A percentile compares a stretch with the other conserved stretches of the same genome.
Evolutionary conservation across 148 eudicot species (phyloP).

Genomic region (Oxyria digyna): DNA sequence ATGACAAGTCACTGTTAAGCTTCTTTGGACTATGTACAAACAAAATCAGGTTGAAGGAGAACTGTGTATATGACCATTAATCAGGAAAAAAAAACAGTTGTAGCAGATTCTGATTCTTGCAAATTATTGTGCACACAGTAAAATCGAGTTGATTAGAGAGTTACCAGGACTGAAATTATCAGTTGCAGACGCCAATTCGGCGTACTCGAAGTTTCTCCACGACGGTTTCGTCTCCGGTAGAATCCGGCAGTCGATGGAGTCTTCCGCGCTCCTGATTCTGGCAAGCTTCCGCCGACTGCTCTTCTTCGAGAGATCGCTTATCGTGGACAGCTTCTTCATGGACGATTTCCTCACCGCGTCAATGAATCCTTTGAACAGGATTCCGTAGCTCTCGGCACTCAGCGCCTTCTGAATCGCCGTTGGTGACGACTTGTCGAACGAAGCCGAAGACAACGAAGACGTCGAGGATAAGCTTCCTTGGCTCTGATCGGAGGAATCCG

Average conservation of each 20-base stretch:
- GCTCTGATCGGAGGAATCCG: slow-evolving; percentile 11
- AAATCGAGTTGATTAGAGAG: neutral
- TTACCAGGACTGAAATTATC: slow-evolving; percentile 60
- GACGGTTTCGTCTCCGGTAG: slow-evolving; percentile 37
- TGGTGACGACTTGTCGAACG: slow-evolving; percentile 18
- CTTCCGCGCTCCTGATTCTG: slow-evolving; percentile 39
- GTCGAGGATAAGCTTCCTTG: slow-evolving; percentile 3
- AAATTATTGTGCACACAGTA: neutral
- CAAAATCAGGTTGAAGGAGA: neutral
- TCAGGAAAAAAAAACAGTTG: neutral
- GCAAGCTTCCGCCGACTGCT: slow-evolving; percentile 29
- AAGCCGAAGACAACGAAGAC: slow-evolving; percentile 5
- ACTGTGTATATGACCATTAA: neutral
- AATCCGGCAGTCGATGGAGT: slow-evolving; percentile 24
- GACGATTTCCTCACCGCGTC: slow-evolving; percentile 45
- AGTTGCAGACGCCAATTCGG: slow-evolving; percentile 64
- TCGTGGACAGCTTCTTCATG: slow-evolving; percentile 29
- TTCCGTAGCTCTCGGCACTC: slow-evolving; percentile 12
- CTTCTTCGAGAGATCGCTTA: slow-evolving; percentile 38
- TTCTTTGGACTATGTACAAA: neutral
- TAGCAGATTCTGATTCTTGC: neutral
- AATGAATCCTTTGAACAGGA: slow-evolving; percentile 38
- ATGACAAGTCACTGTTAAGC: neutral
- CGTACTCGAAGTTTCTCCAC: slow-evolving; percentile 62
- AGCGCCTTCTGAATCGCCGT: slow-evolving; percentile 4